A percentile compares a stretch with the other conserved stretches of the same genome.
phyloP scores from a whole-genome alignment of 2,329 filamentous ascomycete genomes.

The Phaeoacremonium minimum region DNA sequence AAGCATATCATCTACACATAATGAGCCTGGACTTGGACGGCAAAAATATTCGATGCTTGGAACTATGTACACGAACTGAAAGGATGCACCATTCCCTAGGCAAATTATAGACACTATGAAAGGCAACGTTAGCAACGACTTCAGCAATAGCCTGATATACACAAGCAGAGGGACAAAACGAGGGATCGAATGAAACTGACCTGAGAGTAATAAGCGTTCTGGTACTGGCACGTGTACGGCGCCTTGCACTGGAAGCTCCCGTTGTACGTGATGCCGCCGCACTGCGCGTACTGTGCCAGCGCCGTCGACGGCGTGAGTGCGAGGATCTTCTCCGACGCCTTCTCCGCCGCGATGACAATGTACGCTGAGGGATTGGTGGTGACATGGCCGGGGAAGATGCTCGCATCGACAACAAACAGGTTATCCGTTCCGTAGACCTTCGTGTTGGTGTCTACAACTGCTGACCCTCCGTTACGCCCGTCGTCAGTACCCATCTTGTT shows the following conservation, averaged over 20 bases:
- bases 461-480: constrained; percentile 39
- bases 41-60: too few species aligned
- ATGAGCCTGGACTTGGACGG: too few species aligned
- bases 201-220: constrained; percentile 7
- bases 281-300: constrained; percentile 4
- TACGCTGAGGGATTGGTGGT: constrained; percentile 55
- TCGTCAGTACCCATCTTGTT: constrained; percentile 51
- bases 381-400: constrained; percentile 59
- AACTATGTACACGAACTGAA: too few species aligned
- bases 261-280: constrained; percentile 4
- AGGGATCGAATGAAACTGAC: neutral
- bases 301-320: constrained; percentile 6
- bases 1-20: too few species aligned
- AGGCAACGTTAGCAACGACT: too few species aligned
- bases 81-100: too few species aligned
- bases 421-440: constrained; percentile 58
- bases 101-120: neutral
- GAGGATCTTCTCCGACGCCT: constrained; percentile 20
- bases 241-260: constrained; percentile 4
- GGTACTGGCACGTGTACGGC: constrained; percentile 3
- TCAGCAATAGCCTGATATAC: neutral
- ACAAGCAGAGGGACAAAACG: neutral
- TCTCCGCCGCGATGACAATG: constrained; percentile 33
- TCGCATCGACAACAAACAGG: constrained; percentile 58
- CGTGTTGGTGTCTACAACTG: constrained; percentile 53